Evolutionary conservation across 2,329 filamentous ascomycete species (phyloP).

Genomic region (Colletotrichum lindemuthianum): DNA sequence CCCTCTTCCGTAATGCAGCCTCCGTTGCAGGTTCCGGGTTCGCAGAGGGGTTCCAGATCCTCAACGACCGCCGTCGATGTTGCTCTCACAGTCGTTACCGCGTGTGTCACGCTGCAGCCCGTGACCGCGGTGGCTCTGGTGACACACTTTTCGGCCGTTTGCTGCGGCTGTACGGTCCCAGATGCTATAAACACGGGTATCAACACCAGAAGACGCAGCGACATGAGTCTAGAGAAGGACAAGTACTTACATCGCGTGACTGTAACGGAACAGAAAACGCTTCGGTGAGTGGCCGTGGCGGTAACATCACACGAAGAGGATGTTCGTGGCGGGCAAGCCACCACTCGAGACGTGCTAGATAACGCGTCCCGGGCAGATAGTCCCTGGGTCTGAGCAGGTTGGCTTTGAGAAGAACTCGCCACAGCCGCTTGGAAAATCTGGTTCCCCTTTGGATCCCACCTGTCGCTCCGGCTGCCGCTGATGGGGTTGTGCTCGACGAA

Average conservation of each 20-base stretch:
- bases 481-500: not conserved
- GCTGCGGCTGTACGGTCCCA: not conserved
- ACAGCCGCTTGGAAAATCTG: too few relatives aligned
- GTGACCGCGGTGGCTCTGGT: conserved; percentile 12
- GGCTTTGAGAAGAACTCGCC: too few relatives aligned
- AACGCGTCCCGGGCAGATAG: too few relatives aligned
- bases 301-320: conserved; percentile 12
- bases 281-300: conserved; percentile 13
- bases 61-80: not conserved
- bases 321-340: not conserved
- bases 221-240: not conserved
- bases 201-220: too few relatives aligned
- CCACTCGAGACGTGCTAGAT: too few relatives aligned
- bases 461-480: too few relatives aligned
- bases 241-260: conserved; percentile 1
- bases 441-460: too few relatives aligned
- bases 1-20: not conserved
- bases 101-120: conserved; percentile 7
- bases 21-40: not conserved
- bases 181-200: not conserved
- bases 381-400: too few relatives aligned
- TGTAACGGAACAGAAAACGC: conserved; percentile 17
- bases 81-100: not conserved
- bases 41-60: not conserved
- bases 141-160: not conserved